Percentiles rank a stretch among this genome's conserved stretches.
Evolutionary conservation across 768 basidiomycete species (phyloP).

Genomic region (Leccinellum albellum): DNA sequence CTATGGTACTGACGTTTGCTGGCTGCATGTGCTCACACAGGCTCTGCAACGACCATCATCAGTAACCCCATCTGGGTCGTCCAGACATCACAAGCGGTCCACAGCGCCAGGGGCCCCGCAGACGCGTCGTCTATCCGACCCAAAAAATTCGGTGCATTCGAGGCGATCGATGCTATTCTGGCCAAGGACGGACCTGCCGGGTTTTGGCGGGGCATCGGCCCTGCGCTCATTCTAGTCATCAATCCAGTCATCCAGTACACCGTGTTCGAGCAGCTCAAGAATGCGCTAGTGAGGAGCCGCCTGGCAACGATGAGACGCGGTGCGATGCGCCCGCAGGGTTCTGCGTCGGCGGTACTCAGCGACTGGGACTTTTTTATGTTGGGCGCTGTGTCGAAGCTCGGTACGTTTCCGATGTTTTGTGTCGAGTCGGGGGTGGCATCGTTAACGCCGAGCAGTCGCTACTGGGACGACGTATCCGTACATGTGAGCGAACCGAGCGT

Average conservation of each 20-base stretch:
- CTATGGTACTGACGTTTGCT: neutral
- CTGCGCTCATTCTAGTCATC: conserved; percentile 88
- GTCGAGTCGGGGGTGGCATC: neutral
- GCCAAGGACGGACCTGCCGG: conserved; percentile 70
- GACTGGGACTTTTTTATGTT: conserved; percentile 93
- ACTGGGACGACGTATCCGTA: conserved; percentile 69
- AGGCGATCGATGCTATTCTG: conserved; percentile 67
- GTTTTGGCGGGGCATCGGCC: conserved; percentile 91
- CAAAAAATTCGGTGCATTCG: conserved; percentile 59
- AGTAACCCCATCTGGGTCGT: conserved; percentile 98
- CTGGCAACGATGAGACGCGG: conserved; percentile 40
- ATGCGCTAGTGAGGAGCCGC: conserved; percentile 63
- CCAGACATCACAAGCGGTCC: conserved; percentile 84
- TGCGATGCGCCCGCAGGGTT: conserved; percentile 42
- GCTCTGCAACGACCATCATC: conserved; percentile 82
- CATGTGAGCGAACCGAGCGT: conserved; percentile 42
- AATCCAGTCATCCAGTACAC: conserved; percentile 97
- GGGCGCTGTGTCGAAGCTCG: conserved; percentile 90
- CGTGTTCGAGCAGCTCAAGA: conserved; percentile 92
- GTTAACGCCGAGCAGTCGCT: conserved; percentile 35
- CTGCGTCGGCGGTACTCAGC: conserved; percentile 50
- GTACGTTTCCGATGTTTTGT: conserved; percentile 34
- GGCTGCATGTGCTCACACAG: conserved; percentile 34
- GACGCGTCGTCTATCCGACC: conserved; percentile 21
- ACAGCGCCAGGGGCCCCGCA: conserved; percentile 31